phyloP scores from a whole-genome alignment of 495 filamentous ascomycete genomes.

The Aspergillus nidulans region DNA sequence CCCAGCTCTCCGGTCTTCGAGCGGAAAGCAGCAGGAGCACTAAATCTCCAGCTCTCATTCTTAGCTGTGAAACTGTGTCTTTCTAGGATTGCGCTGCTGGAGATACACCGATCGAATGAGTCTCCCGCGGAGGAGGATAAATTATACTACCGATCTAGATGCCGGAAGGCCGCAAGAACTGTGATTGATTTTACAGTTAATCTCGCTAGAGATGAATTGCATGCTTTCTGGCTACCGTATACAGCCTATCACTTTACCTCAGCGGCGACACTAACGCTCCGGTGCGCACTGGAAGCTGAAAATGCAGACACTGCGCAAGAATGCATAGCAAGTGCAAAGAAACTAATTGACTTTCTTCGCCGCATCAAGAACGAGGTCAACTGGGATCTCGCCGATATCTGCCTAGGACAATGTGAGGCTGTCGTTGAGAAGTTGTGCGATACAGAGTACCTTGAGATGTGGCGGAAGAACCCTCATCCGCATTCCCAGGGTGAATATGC shows the following conservation, averaged over 20 bases:
- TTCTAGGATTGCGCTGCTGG: conserved; percentile 5
- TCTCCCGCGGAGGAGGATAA: conserved; percentile 2
- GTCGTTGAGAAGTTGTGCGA: conserved; percentile 5
- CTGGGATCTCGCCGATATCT: conserved; percentile 9
- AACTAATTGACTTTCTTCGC: conserved; percentile 3
- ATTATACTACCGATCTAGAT: conserved; percentile 3
- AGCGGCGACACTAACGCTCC: conserved; percentile 3
- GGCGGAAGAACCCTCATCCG: conserved; percentile 3
- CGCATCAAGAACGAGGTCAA: not conserved
- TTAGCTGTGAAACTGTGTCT: conserved; percentile 5
- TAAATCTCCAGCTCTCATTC: conserved; percentile 7
- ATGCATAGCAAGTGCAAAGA: conserved; percentile 1
- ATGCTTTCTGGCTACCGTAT: conserved; percentile 5
- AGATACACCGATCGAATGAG: conserved; percentile 1
- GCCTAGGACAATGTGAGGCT: conserved; percentile 6
- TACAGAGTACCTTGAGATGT: conserved; percentile 1
- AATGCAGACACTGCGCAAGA: conserved; percentile 3
- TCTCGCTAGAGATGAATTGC: not conserved
- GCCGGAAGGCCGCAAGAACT: conserved; percentile 2
- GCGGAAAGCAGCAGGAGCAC: not conserved
- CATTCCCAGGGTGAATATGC: not conserved
- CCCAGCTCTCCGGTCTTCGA: conserved; percentile 4
- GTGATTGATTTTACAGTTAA: not conserved
- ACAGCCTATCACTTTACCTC: conserved; percentile 9
- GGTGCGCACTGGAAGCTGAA: conserved; percentile 5